phyloP scores from a whole-genome alignment of 306 rosid species.

The Acacia acuminata region DNA sequence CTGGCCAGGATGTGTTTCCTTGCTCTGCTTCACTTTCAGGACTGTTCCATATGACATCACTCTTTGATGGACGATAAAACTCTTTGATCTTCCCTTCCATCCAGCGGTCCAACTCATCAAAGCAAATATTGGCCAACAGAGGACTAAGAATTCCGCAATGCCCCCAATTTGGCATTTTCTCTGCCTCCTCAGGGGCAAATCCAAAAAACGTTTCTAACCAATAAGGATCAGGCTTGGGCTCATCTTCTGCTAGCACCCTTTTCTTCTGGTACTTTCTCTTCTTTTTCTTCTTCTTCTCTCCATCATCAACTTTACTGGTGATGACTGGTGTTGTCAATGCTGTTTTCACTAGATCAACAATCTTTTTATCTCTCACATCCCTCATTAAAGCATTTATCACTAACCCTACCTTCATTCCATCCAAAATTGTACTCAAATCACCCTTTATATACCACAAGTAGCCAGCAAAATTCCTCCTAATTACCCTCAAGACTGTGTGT shows the following conservation, averaged over 20 bases:
- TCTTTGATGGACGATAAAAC: constrained; percentile 85
- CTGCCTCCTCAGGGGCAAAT: constrained; percentile 91
- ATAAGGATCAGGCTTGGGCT: constrained; percentile 97
- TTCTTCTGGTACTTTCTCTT: constrained; percentile 94
- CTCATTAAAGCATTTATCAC: constrained; percentile 83
- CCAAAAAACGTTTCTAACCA: constrained; percentile 91
- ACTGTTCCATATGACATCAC: constrained; percentile 93
- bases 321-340: constrained; percentile 79
- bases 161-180: constrained; percentile 84
- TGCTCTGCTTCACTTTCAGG: constrained; percentile 84
- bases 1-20: constrained; percentile 99
- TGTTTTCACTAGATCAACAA: constrained; percentile 73
- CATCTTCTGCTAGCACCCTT: constrained; percentile 89
- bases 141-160: constrained; percentile 92
- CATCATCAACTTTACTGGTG: constrained; percentile 53
- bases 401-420: constrained; percentile 78
- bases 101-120: constrained; percentile 93
- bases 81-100: constrained; percentile 90
- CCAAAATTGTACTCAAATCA: constrained; percentile 77
- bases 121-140: constrained; percentile 72
- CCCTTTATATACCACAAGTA: constrained; percentile 90
- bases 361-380: constrained; percentile 83
- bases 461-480: constrained; percentile 82
- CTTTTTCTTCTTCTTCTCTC: constrained; percentile 60
- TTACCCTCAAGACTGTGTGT: constrained; percentile 73